Evolutionary conservation across 2,329 filamentous ascomycete species (phyloP).

Genomic region (Neoscytalidium dimidiatum): DNA sequence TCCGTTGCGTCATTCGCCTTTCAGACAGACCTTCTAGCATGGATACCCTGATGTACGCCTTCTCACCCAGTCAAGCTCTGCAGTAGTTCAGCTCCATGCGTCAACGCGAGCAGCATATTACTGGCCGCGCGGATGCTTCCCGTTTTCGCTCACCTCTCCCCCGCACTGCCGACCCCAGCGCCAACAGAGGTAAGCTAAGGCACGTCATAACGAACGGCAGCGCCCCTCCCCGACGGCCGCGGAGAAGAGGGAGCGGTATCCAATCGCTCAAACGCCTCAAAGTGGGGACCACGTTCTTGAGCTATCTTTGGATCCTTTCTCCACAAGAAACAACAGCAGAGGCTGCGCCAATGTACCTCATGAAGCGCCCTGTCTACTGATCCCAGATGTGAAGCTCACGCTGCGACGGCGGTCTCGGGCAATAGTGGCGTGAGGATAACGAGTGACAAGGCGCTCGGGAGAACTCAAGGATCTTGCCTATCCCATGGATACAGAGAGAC

Average conservation of each 20-base stretch:
- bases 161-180: background rate
- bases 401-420: background rate
- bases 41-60: background rate
- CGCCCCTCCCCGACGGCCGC: background rate
- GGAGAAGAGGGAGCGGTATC: background rate
- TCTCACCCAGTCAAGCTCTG: background rate
- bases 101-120: background rate
- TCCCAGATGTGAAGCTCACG: background rate
- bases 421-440: background rate
- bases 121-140: background rate
- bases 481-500: background rate
- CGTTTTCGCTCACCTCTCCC: background rate
- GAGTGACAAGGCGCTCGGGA: background rate
- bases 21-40: background rate
- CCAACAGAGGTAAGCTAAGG: background rate
- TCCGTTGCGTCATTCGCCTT: background rate
- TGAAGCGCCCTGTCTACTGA: background rate
- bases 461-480: background rate
- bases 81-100: constrained; percentile 4
- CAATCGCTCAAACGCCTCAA: background rate
- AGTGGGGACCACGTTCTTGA: background rate
- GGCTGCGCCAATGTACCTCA: background rate
- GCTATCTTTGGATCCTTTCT: background rate
- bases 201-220: constrained; percentile 3
- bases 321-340: background rate